phyloP scores from a whole-genome alignment of 2,329 filamentous ascomycete species.

The Chalaropsis thielavioides region DNA sequence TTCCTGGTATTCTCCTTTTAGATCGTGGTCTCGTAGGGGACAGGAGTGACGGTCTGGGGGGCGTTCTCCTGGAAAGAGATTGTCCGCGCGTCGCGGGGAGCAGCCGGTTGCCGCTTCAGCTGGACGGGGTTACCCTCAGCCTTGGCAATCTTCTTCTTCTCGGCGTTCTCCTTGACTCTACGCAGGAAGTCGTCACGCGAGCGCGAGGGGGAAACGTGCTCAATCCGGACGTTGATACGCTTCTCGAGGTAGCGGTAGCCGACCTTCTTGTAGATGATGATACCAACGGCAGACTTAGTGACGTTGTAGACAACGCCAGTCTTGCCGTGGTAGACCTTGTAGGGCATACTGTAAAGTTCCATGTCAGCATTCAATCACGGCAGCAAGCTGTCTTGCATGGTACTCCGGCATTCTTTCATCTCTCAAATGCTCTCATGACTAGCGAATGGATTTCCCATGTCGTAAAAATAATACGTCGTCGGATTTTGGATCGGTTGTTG shows the following conservation, averaged over 20 bases:
- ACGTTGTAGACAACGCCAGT: conserved; percentile 98
- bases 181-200: conserved; percentile 93
- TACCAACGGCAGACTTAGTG: conserved; percentile 90
- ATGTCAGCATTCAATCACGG: neutral
- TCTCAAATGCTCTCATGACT: neutral
- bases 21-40: conserved; percentile 97
- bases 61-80: conserved; percentile 69
- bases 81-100: conserved; percentile 66
- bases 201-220: conserved; percentile 90
- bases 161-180: conserved; percentile 93
- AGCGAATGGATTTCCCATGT: neutral
- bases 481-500: neutral
- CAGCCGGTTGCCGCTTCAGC: conserved; percentile 78
- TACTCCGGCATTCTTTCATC: neutral
- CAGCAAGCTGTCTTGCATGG: neutral
- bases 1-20: conserved; percentile 38
- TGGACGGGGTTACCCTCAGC: conserved; percentile 71
- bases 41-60: conserved; percentile 80
- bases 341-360: conserved; percentile 62
- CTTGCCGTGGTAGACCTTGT: conserved; percentile 99
- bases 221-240: conserved; percentile 96
- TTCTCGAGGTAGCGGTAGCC: conserved; percentile 99
- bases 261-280: conserved; percentile 99
- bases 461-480: neutral
- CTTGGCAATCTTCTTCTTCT: conserved; percentile 86